phyloP scores from a whole-genome alignment of 768 basidiomycete species.

The Crepidotus variabilis region DNA sequence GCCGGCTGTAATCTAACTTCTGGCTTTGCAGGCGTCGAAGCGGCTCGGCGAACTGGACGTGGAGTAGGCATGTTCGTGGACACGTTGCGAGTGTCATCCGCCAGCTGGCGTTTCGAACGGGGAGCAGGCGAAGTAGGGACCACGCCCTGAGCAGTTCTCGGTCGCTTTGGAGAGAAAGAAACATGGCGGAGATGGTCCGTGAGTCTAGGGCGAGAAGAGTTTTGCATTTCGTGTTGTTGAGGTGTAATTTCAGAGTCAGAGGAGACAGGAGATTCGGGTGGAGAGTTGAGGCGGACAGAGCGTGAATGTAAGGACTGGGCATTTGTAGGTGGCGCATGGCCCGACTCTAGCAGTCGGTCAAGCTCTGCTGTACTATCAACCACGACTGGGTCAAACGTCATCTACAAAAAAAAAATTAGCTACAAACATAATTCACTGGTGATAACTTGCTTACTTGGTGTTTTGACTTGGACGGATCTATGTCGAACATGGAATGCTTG shows the following conservation, averaged over 20 bases:
- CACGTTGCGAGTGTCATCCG: conserved; percentile 6
- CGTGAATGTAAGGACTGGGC: conserved; percentile 20
- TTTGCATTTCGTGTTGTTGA: conserved; percentile 27
- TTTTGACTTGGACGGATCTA: conserved; percentile 48
- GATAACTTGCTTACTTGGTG: conserved; percentile 35
- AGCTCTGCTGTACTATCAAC: conserved; percentile 62
- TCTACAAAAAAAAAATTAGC: conserved; percentile 7
- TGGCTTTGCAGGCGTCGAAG: conserved; percentile 34
- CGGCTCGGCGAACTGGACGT: conserved; percentile 25
- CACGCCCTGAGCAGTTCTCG: conserved; percentile 41
- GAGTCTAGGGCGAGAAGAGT: conserved; percentile 53
- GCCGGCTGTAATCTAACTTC: conserved; percentile 55
- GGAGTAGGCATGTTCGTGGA: conserved; percentile 28
- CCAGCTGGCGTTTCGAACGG: conserved; percentile 11
- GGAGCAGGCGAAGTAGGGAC: conserved; percentile 22
- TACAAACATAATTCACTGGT: conserved; percentile 3
- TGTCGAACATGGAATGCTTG: conserved; percentile 54
- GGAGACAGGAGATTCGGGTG: conserved; percentile 44
- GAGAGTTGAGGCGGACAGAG: conserved; percentile 42
- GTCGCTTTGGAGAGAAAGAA: conserved; percentile 74
- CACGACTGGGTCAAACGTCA: conserved; percentile 52
- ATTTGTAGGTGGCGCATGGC: conserved; percentile 32
- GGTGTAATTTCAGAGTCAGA: conserved; percentile 51
- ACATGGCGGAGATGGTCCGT: conserved; percentile 69
- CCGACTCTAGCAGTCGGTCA: conserved; percentile 56